A percentile compares a stretch with the other conserved stretches of the same genome.
Conservation (phyloP, 352 stramenopile species). For the Phytophthora pluvialis region DNA sequence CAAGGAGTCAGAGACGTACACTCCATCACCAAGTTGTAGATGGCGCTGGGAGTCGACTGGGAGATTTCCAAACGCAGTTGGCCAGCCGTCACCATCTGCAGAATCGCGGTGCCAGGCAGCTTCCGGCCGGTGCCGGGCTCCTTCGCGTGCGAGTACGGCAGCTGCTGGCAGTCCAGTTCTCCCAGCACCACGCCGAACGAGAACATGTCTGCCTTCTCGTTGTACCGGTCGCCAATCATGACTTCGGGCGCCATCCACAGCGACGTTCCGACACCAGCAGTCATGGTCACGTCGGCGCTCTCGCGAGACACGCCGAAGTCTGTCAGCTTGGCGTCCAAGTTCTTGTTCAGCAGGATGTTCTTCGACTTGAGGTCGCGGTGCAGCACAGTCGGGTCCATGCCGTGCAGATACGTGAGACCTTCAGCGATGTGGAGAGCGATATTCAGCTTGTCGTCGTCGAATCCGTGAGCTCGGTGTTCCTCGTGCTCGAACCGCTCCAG, state of each 20-base stretch:
- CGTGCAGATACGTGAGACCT: constrained; percentile 51
- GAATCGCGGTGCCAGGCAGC: constrained; percentile 39
- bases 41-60: constrained; percentile 24
- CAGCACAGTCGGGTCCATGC: constrained; percentile 39
- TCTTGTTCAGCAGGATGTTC: constrained; percentile 45
- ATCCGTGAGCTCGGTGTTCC: constrained; percentile 35
- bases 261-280: constrained; percentile 48
- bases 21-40: constrained; percentile 40
- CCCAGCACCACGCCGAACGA: constrained; percentile 51
- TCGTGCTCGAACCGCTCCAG: constrained; percentile 45
- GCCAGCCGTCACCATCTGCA: constrained; percentile 51
- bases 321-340: constrained; percentile 43
- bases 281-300: constrained; percentile 50
- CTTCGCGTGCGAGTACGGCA: constrained; percentile 42
- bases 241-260: constrained; percentile 54
- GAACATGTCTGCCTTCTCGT: constrained; percentile 52
- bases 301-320: constrained; percentile 59
- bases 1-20: constrained; percentile 44
- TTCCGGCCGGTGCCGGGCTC: constrained; percentile 30
- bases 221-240: constrained; percentile 55
- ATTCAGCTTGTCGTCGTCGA: constrained; percentile 46
- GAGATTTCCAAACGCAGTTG: constrained; percentile 45
- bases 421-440: constrained; percentile 48
- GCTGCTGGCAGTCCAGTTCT: constrained; percentile 40
- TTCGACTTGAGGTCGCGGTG: constrained; percentile 52